These are phyloP conservation scores for Butyriboletus loyo DNA, from an alignment of 768 basidiomycete genomes.

Conservation along the genomic window DNA sequence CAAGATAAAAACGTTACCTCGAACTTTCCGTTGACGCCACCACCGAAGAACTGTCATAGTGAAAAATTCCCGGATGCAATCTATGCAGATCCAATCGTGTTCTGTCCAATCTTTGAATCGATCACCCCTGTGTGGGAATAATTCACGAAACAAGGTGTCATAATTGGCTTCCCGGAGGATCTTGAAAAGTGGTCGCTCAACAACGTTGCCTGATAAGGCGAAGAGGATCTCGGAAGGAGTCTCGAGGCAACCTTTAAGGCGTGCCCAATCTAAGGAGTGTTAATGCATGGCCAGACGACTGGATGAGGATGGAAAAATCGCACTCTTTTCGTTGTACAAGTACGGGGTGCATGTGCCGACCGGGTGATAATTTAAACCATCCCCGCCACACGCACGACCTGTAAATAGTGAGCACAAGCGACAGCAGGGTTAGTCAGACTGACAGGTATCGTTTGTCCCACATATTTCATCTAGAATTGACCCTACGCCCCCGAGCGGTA, in stretches of 20 bases:
- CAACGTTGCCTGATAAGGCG: neutral
- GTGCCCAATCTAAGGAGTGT: slow-evolving; percentile 6
- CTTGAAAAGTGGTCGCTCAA: slow-evolving; percentile 9
- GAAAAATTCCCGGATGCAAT: slow-evolving; percentile 8
- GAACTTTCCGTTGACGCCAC: slow-evolving; percentile 7
- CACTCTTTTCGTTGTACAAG: slow-evolving; percentile 16
- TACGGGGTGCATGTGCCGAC: neutral
- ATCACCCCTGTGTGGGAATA: slow-evolving; percentile 6
- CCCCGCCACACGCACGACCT: slow-evolving; percentile 6
- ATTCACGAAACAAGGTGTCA: slow-evolving; percentile 2
- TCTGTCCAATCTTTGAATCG: slow-evolving; percentile 4
- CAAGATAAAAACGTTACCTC: neutral
- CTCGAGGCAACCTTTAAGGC: slow-evolving; percentile 5
- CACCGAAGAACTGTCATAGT: slow-evolving; percentile 7
- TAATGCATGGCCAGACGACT: neutral
- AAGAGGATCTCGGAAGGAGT: neutral
- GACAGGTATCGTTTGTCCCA: slow-evolving; percentile 7
- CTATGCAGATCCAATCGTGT: slow-evolving; percentile 5
- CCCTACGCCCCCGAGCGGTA: slow-evolving; percentile 5
- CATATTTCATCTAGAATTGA: slow-evolving; percentile 15
- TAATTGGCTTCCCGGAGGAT: slow-evolving; percentile 2
- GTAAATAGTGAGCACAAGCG: neutral
- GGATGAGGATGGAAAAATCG: neutral
- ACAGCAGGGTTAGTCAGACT: neutral
- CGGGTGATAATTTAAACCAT: neutral